Conservation (phyloP, 768 basidiomycete species). For the Cystobasidium ongulense region DNA sequence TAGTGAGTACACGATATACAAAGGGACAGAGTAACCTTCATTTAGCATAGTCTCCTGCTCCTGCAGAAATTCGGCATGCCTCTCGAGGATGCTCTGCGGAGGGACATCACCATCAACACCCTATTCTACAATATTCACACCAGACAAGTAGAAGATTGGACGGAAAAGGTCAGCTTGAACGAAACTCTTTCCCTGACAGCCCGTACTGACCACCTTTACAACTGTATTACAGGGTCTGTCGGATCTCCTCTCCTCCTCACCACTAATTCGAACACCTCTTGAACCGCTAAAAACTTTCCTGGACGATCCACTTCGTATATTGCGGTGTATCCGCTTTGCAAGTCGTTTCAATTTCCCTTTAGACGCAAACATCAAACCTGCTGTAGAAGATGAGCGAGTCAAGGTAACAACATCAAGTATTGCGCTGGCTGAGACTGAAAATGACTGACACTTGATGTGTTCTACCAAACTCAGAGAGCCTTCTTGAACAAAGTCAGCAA, state of each 20-base stretch:
- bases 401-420: slow-evolving; percentile 28
- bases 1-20: slow-evolving; percentile 56
- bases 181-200: neutral
- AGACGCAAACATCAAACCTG: slow-evolving; percentile 57
- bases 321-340: slow-evolving; percentile 83
- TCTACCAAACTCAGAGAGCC: slow-evolving; percentile 51
- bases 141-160: slow-evolving; percentile 73
- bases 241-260: slow-evolving; percentile 55
- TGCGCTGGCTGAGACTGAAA: neutral
- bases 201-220: slow-evolving; percentile 31
- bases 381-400: slow-evolving; percentile 38
- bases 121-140: slow-evolving; percentile 94
- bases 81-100: slow-evolving; percentile 73
- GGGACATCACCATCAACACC: slow-evolving; percentile 92
- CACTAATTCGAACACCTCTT: slow-evolving; percentile 70
- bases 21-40: neutral
- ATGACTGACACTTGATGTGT: neutral
- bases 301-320: slow-evolving; percentile 88
- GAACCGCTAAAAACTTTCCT: slow-evolving; percentile 77
- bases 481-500: slow-evolving; percentile 72
- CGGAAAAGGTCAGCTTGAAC: slow-evolving; percentile 54
- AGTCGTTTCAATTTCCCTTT: slow-evolving; percentile 70
- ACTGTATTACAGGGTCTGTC: slow-evolving; percentile 58
- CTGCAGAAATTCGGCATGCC: slow-evolving; percentile 81
- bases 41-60: neutral